A percentile compares a stretch with the other conserved stretches of the same genome.
Evolutionary conservation across 1,284 basidiomycete genomes (phyloP).

Genomic region (Ustilago bromivora): DNA sequence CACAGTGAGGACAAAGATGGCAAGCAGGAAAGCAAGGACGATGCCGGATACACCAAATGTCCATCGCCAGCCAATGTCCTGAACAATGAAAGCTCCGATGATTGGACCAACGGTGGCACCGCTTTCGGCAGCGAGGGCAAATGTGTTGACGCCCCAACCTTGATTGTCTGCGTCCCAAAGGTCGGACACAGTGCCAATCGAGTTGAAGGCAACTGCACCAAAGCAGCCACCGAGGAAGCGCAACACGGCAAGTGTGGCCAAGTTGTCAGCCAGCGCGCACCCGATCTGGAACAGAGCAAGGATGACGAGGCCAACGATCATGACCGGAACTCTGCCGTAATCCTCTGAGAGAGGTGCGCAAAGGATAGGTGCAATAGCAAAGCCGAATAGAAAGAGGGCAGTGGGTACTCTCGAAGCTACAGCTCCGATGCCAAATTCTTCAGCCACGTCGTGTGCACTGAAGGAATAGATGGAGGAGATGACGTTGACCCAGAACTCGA

Average conservation of each 20-base stretch:
- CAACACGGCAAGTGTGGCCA: slow-evolving; percentile 49
- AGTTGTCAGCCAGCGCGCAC: slow-evolving; percentile 52
- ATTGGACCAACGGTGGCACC: slow-evolving; percentile 54
- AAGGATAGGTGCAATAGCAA: slow-evolving; percentile 45
- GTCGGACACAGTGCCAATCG: slow-evolving; percentile 57
- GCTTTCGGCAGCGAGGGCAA: slow-evolving; percentile 53
- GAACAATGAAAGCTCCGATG: slow-evolving; percentile 49
- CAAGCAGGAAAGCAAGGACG: slow-evolving; percentile 43
- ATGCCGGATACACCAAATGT: slow-evolving; percentile 58
- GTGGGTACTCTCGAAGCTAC: slow-evolving; percentile 34
- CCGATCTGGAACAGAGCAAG: slow-evolving; percentile 45
- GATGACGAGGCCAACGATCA: slow-evolving; percentile 31
- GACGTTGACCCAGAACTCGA: slow-evolving; percentile 47
- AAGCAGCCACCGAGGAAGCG: slow-evolving; percentile 60
- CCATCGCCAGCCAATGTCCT: slow-evolving; percentile 56
- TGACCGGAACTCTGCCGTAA: slow-evolving; percentile 51
- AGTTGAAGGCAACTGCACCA: slow-evolving; percentile 57
- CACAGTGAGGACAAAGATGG: slow-evolving; percentile 36
- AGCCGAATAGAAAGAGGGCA: slow-evolving; percentile 59
- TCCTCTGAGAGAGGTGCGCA: slow-evolving; percentile 58
- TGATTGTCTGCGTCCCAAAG: slow-evolving; percentile 57
- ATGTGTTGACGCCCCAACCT: slow-evolving; percentile 59
- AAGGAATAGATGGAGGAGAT: slow-evolving; percentile 54
- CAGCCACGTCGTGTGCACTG: slow-evolving; percentile 28
- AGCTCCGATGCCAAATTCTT: slow-evolving; percentile 39